Conservation (phyloP, 768 basidiomycete genomes). For the Multifurca ochricompacta region DNA sequence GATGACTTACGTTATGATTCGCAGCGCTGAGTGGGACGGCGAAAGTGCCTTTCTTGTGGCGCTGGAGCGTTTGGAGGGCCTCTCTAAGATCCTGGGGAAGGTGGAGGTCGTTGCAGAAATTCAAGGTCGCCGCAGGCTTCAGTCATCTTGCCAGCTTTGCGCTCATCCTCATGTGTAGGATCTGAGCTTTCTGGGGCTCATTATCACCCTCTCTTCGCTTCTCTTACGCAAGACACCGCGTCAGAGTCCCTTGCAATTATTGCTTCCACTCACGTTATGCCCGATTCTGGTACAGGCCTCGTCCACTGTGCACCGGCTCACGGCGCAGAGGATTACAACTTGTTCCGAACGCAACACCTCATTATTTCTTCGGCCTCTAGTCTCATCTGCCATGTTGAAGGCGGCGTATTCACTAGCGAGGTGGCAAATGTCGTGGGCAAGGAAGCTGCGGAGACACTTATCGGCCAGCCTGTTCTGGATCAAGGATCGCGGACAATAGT, state of each 20-base stretch:
- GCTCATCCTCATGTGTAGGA: conserved; percentile 25
- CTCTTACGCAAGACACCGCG: conserved; percentile 16
- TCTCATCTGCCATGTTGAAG: conserved; percentile 72
- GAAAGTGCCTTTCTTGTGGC: conserved; percentile 30
- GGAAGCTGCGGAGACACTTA: conserved; percentile 36
- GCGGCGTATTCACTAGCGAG: conserved; percentile 59
- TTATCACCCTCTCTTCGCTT: conserved; percentile 57
- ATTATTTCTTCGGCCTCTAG: conserved; percentile 36
- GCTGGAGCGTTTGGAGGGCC: conserved; percentile 27
- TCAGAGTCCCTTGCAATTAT: conserved; percentile 38
- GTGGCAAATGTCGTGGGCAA: conserved; percentile 54
- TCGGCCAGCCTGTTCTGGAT: conserved; percentile 66
- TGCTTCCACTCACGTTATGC: conserved; percentile 67
- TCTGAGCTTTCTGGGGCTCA: conserved; percentile 49
- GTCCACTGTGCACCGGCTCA: conserved; percentile 96
- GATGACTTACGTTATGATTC: conserved; percentile 54
- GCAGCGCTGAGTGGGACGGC: conserved; percentile 8
- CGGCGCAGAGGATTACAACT: conserved; percentile 84
- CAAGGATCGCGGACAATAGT: conserved; percentile 65
- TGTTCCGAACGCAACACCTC: conserved; percentile 52
- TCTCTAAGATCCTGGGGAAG: conserved; percentile 30
- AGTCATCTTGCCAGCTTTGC: not conserved
- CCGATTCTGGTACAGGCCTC: conserved; percentile 87
- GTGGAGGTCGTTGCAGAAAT: conserved; percentile 31
- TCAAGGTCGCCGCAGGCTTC: not conserved